phyloP scores from a whole-genome alignment of 108 stramenopile species.

The Stephanodiscus triporus region DNA sequence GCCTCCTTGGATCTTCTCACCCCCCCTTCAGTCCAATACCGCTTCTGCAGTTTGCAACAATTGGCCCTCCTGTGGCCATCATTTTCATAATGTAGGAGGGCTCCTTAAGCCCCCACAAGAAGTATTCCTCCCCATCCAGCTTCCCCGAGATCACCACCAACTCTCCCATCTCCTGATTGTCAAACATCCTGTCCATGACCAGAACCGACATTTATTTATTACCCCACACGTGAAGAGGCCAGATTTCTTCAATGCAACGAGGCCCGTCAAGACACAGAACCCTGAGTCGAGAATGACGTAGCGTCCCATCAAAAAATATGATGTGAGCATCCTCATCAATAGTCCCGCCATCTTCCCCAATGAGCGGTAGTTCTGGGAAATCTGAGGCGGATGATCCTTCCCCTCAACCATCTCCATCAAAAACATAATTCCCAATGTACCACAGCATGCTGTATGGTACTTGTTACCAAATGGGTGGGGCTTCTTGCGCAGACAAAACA shows the following conservation, averaged over 20 bases:
- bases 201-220: background rate
- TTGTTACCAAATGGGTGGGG: slow-evolving; percentile 52
- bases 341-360: slow-evolving; percentile 32
- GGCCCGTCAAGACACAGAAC: slow-evolving; percentile 43
- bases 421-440: slow-evolving; percentile 25
- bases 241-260: slow-evolving; percentile 24
- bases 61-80: too few species aligned
- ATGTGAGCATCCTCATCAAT: slow-evolving; percentile 15
- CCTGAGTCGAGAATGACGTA: slow-evolving; percentile 40
- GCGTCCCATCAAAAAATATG: slow-evolving; percentile 17
- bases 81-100: too few species aligned
- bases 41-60: too few species aligned
- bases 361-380: background rate
- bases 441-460: slow-evolving; percentile 45
- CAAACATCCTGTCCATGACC: background rate
- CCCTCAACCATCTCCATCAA: slow-evolving; percentile 38
- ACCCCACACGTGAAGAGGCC: slow-evolving; percentile 31
- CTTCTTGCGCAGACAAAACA: slow-evolving; percentile 45
- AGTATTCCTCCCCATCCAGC: too few species aligned
- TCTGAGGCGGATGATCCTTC: slow-evolving; percentile 26
- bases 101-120: too few species aligned
- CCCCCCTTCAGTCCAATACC: too few species aligned
- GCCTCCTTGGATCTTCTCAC: too few species aligned
- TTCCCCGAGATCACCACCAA: too few species aligned
- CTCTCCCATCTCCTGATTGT: too few species aligned